Base-by-base conservation (phyloP, 1,139 yeast species). In the Pichia terricola region DNA sequence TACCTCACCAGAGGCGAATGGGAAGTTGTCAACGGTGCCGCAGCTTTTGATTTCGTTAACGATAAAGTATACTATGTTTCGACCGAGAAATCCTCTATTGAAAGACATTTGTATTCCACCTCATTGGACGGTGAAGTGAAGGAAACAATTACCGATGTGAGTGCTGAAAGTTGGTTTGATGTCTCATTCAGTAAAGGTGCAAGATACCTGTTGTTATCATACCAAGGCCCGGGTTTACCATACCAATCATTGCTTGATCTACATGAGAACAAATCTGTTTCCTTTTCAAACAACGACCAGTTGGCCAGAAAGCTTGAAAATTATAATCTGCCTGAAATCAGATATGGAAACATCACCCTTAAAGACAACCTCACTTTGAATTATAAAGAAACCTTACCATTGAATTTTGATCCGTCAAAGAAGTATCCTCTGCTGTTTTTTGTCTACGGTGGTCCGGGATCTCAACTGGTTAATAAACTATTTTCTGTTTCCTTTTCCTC, bases 401-500 rank as follows among this genome's bases (percentile, higher is more conserved):
- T 77, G 42, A 66, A 71, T 48, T 83, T 83, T 54, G 71, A 81
- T 52, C 51, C 58, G 4, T 52, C 60, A 2, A 67, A 67, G 51
- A 66, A 77, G 56, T 83, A 83, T 57, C 94, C 94, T 0, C 75
- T 83, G 0, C 66, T 83, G 46, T 82, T 83, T 57, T 82, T 68
- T 54, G 84, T 81, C 3, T 83, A 83, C 56, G 89, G 89, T 26
- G 94, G 94, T 0, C 94, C 94, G n/a, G 85, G 84, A 33, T 79
- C 88, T 3, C 94, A 83, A 56, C 65, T 72, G 43, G 88, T 82
- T 4, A 63, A 69, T 31, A 74, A 79, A 45, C 57, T 65, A 5
- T 81, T 76, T 57, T 59, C 72, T 1, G 70, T 77, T 3, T 53
- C 62, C n/a, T 81, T 82, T 59, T 75, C 82, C 47, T 73, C 80